phyloP scores from a whole-genome alignment of 1,284 basidiomycete species.

The Ustilago nuda region DNA sequence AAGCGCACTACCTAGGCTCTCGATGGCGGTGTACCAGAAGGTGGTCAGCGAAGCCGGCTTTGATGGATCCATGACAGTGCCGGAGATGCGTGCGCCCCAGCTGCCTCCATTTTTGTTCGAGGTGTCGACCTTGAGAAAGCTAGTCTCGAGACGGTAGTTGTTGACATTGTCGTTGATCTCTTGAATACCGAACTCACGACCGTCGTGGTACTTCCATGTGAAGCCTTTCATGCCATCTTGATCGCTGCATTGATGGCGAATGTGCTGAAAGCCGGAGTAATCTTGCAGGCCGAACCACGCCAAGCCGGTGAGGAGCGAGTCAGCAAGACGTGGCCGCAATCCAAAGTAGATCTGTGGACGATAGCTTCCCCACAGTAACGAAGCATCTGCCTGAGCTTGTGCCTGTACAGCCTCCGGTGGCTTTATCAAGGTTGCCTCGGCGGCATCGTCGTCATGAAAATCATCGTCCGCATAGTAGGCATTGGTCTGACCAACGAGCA shows the following conservation, averaged over 20 bases:
- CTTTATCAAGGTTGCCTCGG: neutral
- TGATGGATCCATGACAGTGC: slow-evolving; percentile 77
- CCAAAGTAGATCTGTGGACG: slow-evolving; percentile 94
- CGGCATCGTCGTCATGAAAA: slow-evolving; percentile 14
- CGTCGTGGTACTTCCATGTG: slow-evolving; percentile 88
- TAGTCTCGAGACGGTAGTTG: slow-evolving; percentile 85
- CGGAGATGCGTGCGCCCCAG: slow-evolving; percentile 89
- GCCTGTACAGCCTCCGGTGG: slow-evolving; percentile 32
- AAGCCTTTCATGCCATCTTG: slow-evolving; percentile 83
- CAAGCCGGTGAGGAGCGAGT: slow-evolving; percentile 88
- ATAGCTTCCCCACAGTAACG: slow-evolving; percentile 89
- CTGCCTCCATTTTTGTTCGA: slow-evolving; percentile 72
- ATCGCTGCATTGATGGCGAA: slow-evolving; percentile 90
- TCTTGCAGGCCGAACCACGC: slow-evolving; percentile 75
- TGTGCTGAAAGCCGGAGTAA: slow-evolving; percentile 67
- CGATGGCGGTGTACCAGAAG: slow-evolving; percentile 86
- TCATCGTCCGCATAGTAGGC: slow-evolving; percentile 25
- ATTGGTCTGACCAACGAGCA: neutral
- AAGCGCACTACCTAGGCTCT: slow-evolving; percentile 78
- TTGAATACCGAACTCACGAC: slow-evolving; percentile 84
- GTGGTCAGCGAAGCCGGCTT: slow-evolving; percentile 77
- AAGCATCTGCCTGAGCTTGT: slow-evolving; percentile 58
- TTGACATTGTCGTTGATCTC: slow-evolving; percentile 82
- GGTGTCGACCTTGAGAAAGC: slow-evolving; percentile 80
- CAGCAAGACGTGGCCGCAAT: slow-evolving; percentile 82